Percentiles rank a stretch among this genome's conserved stretches.
phyloP scores from a whole-genome alignment of 1,284 basidiomycete genomes.

The Ceratobasidium sp. region DNA sequence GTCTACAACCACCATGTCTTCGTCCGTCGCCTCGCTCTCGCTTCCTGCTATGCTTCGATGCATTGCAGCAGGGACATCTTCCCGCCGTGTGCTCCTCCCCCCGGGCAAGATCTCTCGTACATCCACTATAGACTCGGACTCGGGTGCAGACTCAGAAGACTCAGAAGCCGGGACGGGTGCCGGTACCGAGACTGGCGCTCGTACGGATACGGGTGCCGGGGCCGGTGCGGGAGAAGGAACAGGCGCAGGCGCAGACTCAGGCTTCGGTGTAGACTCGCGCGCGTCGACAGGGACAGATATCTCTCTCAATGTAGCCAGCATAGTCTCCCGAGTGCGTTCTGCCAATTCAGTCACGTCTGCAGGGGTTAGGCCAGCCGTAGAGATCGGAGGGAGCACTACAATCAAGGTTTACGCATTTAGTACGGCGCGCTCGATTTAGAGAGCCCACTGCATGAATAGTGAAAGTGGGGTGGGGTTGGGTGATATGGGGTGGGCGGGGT shows the following conservation, averaged over 20 bases:
- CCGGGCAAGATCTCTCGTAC: slow-evolving; percentile 38
- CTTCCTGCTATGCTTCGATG: slow-evolving; percentile 45
- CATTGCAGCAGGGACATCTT: slow-evolving; percentile 11
- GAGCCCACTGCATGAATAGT: background rate
- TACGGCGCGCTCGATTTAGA: slow-evolving; percentile 11
- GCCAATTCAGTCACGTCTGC: slow-evolving; percentile 73
- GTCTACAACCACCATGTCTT: slow-evolving; percentile 55
- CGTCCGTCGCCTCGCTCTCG: slow-evolving; percentile 53
- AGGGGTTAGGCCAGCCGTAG: slow-evolving; percentile 72
- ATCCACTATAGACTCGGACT: slow-evolving; percentile 23
- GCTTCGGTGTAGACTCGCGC: slow-evolving; percentile 46
- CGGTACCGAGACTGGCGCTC: slow-evolving; percentile 43
- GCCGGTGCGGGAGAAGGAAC: slow-evolving; percentile 27
- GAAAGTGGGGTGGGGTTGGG: background rate
- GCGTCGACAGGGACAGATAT: slow-evolving; percentile 60
- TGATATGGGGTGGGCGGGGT: slow-evolving; percentile 14
- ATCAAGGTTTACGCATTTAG: slow-evolving; percentile 28
- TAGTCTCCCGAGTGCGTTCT: slow-evolving; percentile 71
- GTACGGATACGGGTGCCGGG: slow-evolving; percentile 4
- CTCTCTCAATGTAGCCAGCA: slow-evolving; percentile 74
- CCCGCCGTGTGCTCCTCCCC: slow-evolving; percentile 26
- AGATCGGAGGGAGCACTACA: slow-evolving; percentile 79
- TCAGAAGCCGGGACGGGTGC: background rate
- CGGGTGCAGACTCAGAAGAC: background rate
- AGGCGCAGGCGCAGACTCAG: slow-evolving; percentile 43